Percentiles rank a stretch among this genome's conserved stretches.
phyloP scores from a whole-genome alignment of 1,284 basidiomycete species.

The Puccinia triticina region DNA sequence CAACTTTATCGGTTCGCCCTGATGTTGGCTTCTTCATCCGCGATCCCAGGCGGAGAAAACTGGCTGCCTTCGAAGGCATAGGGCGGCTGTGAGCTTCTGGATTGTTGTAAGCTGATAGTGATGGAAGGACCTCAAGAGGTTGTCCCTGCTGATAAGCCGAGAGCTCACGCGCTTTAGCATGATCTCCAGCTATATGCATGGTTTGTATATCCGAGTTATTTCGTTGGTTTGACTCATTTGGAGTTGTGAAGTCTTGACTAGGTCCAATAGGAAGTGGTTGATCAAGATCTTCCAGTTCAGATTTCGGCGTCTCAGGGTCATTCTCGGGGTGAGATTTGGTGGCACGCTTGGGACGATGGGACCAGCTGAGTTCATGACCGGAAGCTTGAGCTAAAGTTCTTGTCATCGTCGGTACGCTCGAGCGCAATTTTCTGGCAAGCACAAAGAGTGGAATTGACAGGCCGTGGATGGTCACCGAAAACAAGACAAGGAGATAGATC shows the following conservation, averaged over 20 bases:
- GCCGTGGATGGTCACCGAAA: slow-evolving; percentile 76
- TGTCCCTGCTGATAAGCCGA: neutral
- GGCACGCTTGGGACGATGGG: slow-evolving; percentile 8
- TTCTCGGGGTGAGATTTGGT: neutral
- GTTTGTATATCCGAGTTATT: neutral
- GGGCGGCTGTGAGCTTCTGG: neutral
- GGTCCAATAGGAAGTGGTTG: neutral
- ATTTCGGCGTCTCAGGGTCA: neutral
- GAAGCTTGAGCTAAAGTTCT: slow-evolving; percentile 67
- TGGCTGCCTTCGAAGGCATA: neutral
- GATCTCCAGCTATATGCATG: neutral
- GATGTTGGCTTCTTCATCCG: neutral
- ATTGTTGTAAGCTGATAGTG: neutral
- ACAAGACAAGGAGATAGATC: slow-evolving; percentile 85
- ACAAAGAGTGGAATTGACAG: slow-evolving; percentile 88
- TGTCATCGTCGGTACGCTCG: slow-evolving; percentile 82
- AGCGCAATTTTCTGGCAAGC: slow-evolving; percentile 81
- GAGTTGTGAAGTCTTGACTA: neutral
- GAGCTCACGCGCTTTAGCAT: neutral
- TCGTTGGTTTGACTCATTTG: neutral
- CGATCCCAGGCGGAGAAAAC: neutral
- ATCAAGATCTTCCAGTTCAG: neutral
- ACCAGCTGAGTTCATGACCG: slow-evolving; percentile 34
- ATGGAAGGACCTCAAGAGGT: neutral
- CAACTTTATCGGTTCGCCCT: neutral